Base-by-base conservation (phyloP, 1,284 basidiomycete species). In the Anthracocystis panici-leucophaei region DNA sequence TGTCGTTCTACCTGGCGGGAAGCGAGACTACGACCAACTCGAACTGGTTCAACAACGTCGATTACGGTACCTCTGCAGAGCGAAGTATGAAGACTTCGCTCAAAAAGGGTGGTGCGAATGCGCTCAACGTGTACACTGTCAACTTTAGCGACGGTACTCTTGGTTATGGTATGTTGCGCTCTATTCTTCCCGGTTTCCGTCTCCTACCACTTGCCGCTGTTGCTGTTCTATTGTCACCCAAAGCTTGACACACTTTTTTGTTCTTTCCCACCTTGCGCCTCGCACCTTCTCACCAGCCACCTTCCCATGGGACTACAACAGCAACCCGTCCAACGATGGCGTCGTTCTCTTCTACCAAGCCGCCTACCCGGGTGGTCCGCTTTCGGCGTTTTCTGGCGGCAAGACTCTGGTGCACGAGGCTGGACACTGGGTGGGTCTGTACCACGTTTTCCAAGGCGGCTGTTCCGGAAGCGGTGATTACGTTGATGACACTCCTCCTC, bases 391-490 rank as follows among this genome's bases (percentile, higher is more conserved):
- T 84, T 87, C 89, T 82, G 81, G 86, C 51, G 89, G 89, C 57
- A 74, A 88, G 86, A 90, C 89, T 18, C 78, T 89, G 35, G 88
- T 88, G 0, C 89, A 90, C 80, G 89, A 90, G 81, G 88, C 87
- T 45, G 75, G 69, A 9, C 65, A 74, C 68, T 81, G 74, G 76
- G 59, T 88, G 69, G 89, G 89, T 54, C 86, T 89, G 23, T 89
- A 88, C 85, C 89, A 90, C 83, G 88, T 88, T 41, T 90, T 90
- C 87, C 88, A 90, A 78, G 89, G 89, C 35, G 89, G 89, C 3
- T 90, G 89, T 86, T 77, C 77, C 35, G 87, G 86, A 55, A 56
- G 82, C n/a, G 89, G 89, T 12, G 89, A 90, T 80, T 76, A 73
- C 48, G 89, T 90, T 60, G 74, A 80, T 44, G 89, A 90, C 55